phyloP scores from a whole-genome alignment of 1,139 yeast genomes.

The Sugiyamaella pinicola region DNA sequence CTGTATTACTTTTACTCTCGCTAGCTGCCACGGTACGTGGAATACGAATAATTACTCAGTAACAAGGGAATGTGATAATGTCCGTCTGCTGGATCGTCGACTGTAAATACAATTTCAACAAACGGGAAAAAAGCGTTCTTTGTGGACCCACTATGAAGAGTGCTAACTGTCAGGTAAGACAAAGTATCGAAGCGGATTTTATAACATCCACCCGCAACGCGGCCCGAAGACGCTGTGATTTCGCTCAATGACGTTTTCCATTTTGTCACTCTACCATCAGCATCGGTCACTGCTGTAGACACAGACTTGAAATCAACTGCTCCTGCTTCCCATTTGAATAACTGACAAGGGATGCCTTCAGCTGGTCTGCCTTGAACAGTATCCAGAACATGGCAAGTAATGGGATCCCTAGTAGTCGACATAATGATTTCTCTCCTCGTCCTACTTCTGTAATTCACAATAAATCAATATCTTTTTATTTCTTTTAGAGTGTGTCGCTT shows the following conservation, averaged over 20 bases:
- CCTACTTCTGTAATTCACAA: no score
- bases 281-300: constrained; percentile 67
- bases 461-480: no score
- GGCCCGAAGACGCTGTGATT: constrained; percentile 21
- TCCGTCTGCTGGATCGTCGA: constrained; percentile 64
- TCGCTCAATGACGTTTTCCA: constrained; percentile 52
- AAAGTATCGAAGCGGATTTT: constrained; percentile 52
- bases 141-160: constrained; percentile 57
- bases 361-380: constrained; percentile 88
- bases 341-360: constrained; percentile 50
- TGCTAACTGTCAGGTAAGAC: constrained; percentile 72
- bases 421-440: no score
- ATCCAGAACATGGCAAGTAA: constrained; percentile 86
- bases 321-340: constrained; percentile 35
- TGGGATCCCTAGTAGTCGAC: constrained; percentile 43
- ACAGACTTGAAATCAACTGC: constrained; percentile 33
- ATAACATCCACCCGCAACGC: constrained; percentile 28
- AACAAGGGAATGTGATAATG: constrained; percentile 89
- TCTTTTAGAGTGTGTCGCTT: no score
- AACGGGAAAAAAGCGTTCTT: constrained; percentile 68
- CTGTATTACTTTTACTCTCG: neutral
- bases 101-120: constrained; percentile 72
- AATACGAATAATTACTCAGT: constrained; percentile 78
- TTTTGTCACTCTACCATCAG: constrained; percentile 71
- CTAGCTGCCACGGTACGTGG: constrained; percentile 83